Base-by-base conservation (phyloP, 2,329 filamentous ascomycete species). In the Huntiella abstrusa region DNA sequence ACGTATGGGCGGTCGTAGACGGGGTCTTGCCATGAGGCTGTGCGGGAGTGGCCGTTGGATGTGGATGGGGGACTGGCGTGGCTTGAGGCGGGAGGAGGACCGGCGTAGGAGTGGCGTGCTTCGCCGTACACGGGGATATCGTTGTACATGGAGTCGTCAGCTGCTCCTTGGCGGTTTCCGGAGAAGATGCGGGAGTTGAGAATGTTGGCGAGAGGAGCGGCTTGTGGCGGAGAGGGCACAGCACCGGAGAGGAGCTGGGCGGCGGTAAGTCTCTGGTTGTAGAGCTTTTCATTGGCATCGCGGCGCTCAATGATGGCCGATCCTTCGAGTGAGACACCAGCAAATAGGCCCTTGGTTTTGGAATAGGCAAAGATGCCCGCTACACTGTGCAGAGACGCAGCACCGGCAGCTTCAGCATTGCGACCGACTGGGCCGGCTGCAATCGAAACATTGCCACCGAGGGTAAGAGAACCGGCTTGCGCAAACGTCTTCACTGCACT, bases 301-400 rank as follows among this genome's bases (percentile, higher is more conserved):
- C 86, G 81, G 52, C 91, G 77, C 66, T 98, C 91, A 52, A 96
- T 83, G 53, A 98, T 80, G 45, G 83, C 86, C 51, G 82, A 88
- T 16, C 91, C 91, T 61, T 98, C 91, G 53, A 98, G 67, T 54
- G 83, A 92, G 41, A 98, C 87, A 58, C 91, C 91, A 4, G 91
- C 91, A 55, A 98, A 98, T 32, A 98, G 67, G 15, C 91, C 91
- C 67, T 95, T 96, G 10, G 91, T 98, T 66, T 95, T 96, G 60
- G 82, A 91, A 69, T 98, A 98, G 56, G 83, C 84, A 68, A 98
- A 98, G 43, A 98, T 80, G 45, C 84, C 91, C 0, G 87, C 83
- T 6, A 96, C 81, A 52, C 85, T 79, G 66, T 78, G 88, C 52
- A 93, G 70, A 54, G 84, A 94, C 5, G 91, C 91, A 11, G 87